Base-by-base conservation (phyloP, 768 basidiomycete species). In the Xerocomellus dryophilus region DNA sequence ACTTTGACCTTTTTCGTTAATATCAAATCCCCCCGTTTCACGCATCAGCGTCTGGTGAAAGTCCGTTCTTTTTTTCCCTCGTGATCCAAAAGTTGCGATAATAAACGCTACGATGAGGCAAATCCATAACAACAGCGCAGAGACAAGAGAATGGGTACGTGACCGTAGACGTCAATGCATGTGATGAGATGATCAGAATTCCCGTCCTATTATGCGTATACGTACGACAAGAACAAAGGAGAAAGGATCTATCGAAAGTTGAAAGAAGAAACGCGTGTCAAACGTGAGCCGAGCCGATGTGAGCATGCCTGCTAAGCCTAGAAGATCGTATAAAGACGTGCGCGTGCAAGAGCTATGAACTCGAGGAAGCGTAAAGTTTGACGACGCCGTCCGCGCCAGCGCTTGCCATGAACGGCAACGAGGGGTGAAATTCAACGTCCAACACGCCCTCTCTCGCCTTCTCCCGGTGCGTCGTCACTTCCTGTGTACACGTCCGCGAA, bases 331-430 rank as follows among this genome's bases (percentile, higher is more conserved):
- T 39, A 41, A 49, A 50, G 39, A 52, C 39, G 31, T 47, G 54
- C 41, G 20, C 51, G 25, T 34, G 34, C 15, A 41, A 39, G 17
- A 14, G 5, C 46, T 50, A 91, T 73, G 88, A 92, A 64, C 88
- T 90, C 73, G 88, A 92, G 63, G 88, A 89, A 57, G 90, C 88
- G 69, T 90, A 97, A 25, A 98, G 76, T 71, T 93, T 93, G 56
- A 98, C 85, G 42, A 93, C 87, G 25, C 95, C 94, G 72, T 98
- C 96, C 12, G 93, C 92, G n/a, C 96, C 96, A 18, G 91, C 90
- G 68, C 91, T 96, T 15, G 88, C 92, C 80, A 97, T 84, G 65
- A 94, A 84, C 27, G 90, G 88, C 52, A 94, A 71, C 55, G 86
- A 81, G 12, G 87, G 84, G 66, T 93, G 90, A 73, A 90, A 90